Base-by-base conservation (phyloP, 495 filamentous ascomycete species). In the Arthonia radiata region DNA sequence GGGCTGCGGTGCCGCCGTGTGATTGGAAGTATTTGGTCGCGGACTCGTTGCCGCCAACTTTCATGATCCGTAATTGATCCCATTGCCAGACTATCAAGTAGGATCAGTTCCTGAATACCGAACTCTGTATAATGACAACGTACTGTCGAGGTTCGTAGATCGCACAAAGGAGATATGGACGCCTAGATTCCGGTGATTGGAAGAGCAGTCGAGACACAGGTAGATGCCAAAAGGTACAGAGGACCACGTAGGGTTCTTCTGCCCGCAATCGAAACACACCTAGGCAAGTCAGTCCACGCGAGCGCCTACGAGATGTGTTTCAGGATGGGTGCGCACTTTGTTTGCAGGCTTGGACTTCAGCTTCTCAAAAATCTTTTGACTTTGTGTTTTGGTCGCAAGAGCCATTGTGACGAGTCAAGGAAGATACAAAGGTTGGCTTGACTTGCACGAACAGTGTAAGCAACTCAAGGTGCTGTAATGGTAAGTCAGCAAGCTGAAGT, bases 51-150 rank as follows among this genome's bases (percentile, higher is more conserved):
- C 86, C 86, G 37, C 86, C 86, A 11, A 92, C 78, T 52, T 94
- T 94, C 86, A 97, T 97, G n/a, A 75, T 49, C 22, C 86, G 74
- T 17, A 97, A 64, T 43, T 94, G 82, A 42, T 93, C 82, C 83
- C 86, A 94, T 73, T 91, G 78, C 89, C 89, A 97, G 56, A 89
- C 86, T 97, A 41, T 26, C 27, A n/a, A 8, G 2, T 15, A 15
- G 28, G 44, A 25, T 48, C 39, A 23, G 18, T 21, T 21, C 14
- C n/a, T 32, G 17, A 9, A 28, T 14, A 6, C 29, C n/a, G 9
- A 11, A 24, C 1, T 15, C 13, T 4, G 13, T 18, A 32, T 14
- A 16, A 21, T 15, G 22, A n/a, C 14, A 30, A 50, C 82, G 42
- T 78, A 97, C 86, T 78, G 50, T 97, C 86, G 44, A 97, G 76